phyloP scores from a whole-genome alignment of 208 protist species.

The Leishmania arabica region DNA sequence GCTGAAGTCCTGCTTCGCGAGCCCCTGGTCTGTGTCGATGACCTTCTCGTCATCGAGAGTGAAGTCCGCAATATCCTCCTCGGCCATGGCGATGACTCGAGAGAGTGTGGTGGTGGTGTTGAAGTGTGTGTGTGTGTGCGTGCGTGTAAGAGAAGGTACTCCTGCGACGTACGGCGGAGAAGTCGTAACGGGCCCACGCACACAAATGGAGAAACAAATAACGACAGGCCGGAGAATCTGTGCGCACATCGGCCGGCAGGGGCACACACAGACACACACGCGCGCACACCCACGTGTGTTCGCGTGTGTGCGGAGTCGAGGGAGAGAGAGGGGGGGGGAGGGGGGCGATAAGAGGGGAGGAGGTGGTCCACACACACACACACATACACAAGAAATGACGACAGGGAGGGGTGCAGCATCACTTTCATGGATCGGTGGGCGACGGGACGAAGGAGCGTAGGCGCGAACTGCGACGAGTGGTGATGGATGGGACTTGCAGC shows the following conservation, averaged over 20 bases:
- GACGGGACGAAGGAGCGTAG: too few species aligned
- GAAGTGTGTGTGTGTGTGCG: slow-evolving; percentile 6
- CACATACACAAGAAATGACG: too few species aligned
- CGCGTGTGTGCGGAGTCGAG: background rate
- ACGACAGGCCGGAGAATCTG: background rate
- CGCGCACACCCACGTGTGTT: background rate
- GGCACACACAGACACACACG: background rate
- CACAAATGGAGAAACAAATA: slow-evolving; percentile 5
- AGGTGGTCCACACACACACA: too few species aligned
- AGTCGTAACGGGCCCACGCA: background rate
- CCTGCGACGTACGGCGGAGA: background rate
- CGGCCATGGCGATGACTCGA: slow-evolving; percentile 41
- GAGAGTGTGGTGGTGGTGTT: background rate
- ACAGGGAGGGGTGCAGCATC: background rate
- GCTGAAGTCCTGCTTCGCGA: slow-evolving; percentile 78
- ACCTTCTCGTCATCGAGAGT: slow-evolving; percentile 57
- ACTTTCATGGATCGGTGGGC: too few species aligned
- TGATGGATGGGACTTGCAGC: background rate
- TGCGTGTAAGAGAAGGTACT: background rate
- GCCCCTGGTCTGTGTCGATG: slow-evolving; percentile 42
- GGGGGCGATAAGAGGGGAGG: too few species aligned
- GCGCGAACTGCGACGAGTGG: too few species aligned
- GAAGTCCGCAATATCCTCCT: slow-evolving; percentile 76
- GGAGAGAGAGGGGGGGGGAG: background rate
- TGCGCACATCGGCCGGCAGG: background rate